These are phyloP conservation scores for Aspergillus ochraceoroseus DNA, from an alignment of 2,329 filamentous ascomycete genomes.

Conservation along the genomic window DNA sequence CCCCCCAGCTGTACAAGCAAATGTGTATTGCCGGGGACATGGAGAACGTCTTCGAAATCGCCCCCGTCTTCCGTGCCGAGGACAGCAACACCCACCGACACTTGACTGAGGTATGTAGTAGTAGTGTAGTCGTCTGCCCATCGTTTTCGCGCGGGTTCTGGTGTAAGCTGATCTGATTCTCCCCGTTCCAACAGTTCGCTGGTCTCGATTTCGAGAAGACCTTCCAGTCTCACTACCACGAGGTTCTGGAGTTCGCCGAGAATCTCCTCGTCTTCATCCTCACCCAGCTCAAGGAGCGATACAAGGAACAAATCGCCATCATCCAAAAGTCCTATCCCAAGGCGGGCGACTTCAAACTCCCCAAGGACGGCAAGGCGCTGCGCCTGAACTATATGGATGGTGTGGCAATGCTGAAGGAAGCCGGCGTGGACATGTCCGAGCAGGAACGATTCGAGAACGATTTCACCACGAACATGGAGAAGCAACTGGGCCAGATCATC, in stretches of 20 bases:
- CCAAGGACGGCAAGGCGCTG: constrained; percentile 47
- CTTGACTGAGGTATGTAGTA: constrained; percentile 55
- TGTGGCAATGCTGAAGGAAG: constrained; percentile 46
- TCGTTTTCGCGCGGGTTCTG: too few species aligned
- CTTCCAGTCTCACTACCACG: constrained; percentile 49
- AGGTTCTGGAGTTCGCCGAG: constrained; percentile 49
- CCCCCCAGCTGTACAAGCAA: constrained; percentile 63
- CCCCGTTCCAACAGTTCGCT: constrained; percentile 37
- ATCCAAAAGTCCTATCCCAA: constrained; percentile 49
- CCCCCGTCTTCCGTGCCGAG: constrained; percentile 62
- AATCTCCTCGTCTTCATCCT: constrained; percentile 49
- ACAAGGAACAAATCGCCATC: constrained; percentile 43
- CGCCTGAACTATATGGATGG: constrained; percentile 50
- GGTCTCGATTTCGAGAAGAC: constrained; percentile 52
- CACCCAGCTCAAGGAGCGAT: constrained; percentile 43
- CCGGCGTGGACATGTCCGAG: constrained; percentile 48
- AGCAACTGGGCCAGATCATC: constrained; percentile 77
- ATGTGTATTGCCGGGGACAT: constrained; percentile 63
- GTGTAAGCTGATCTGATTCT: constrained; percentile 24
- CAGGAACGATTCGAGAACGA: constrained; percentile 48
- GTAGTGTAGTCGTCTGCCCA: too few species aligned
- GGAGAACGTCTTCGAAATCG: constrained; percentile 60
- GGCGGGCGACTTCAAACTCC: constrained; percentile 48
- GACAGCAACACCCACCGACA: constrained; percentile 64
- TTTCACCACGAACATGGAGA: constrained; percentile 48